Evolutionary conservation across 306 rosid genomes (phyloP).

Genomic region (Rubus parviflorus): DNA sequence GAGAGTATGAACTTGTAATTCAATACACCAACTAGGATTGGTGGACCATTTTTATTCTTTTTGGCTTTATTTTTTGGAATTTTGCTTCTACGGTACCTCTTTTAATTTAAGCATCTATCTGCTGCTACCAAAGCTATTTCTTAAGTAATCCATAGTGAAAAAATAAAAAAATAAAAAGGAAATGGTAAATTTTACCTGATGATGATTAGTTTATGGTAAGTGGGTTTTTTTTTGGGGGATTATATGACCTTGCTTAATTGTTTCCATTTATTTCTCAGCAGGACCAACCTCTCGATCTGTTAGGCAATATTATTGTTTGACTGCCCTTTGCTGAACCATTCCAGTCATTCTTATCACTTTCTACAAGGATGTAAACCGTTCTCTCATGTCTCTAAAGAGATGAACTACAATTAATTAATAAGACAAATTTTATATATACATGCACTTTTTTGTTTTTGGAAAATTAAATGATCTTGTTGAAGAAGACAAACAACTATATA

Average conservation of each 20-base stretch:
- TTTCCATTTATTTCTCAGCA: neutral
- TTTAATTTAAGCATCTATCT: constrained; percentile 3
- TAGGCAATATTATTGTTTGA: constrained; percentile 14
- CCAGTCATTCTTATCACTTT: no score
- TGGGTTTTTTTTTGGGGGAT: neutral
- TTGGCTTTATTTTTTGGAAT: constrained; percentile 23
- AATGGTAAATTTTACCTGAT: neutral
- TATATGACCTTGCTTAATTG: neutral
- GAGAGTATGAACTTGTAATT: constrained; percentile 36
- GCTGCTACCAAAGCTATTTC: neutral
- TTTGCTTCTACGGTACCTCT: constrained; percentile 12
- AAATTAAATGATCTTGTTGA: neutral
- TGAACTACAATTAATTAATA: neutral
- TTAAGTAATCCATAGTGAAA: neutral
- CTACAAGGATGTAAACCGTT: no score
- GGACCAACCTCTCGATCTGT: constrained; percentile 13
- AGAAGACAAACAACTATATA: no score
- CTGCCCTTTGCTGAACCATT: constrained; percentile 12
- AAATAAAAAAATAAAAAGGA: neutral
- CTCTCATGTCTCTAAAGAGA: no score
- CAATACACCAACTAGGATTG: constrained; percentile 38
- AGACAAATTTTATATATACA: neutral
- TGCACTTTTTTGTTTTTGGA: neutral
- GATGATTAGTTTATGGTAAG: neutral
- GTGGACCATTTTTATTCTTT: constrained; percentile 42